These are phyloP conservation scores for Fusarium incarnatum DNA, from an alignment of 2,329 filamentous ascomycete genomes.

Conservation along the genomic window DNA sequence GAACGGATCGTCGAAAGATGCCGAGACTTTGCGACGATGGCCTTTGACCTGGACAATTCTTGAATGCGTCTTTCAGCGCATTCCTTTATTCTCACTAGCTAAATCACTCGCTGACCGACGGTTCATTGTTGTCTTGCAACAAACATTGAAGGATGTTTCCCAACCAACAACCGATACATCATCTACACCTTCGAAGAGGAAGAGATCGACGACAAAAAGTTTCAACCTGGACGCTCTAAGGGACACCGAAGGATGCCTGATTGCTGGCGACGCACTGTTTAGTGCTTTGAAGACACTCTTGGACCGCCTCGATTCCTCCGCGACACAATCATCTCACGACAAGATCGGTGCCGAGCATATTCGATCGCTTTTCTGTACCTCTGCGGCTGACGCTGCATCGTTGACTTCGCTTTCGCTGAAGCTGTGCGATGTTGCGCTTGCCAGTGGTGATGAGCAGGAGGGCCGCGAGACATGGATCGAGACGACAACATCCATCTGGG, in stretches of 20 bases:
- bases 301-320: conserved; percentile 55
- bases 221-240: conserved; percentile 58
- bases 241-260: conserved; percentile 56
- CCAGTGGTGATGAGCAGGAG: conserved; percentile 49
- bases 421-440: conserved; percentile 57
- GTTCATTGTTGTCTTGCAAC: conserved; percentile 74
- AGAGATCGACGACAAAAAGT: conserved; percentile 53
- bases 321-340: conserved; percentile 54
- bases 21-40: conserved; percentile 66
- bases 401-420: conserved; percentile 60
- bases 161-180: conserved; percentile 46
- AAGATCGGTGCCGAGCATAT: conserved; percentile 69
- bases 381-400: conserved; percentile 60
- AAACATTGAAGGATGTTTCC: conserved; percentile 71
- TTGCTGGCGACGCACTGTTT: conserved; percentile 62
- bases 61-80: conserved; percentile 68
- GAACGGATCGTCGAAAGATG: conserved; percentile 59
- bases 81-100: conserved; percentile 76
- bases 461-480: conserved; percentile 61
- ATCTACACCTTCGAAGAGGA: conserved; percentile 57
- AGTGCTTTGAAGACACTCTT: conserved; percentile 60
- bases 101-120: conserved; percentile 76
- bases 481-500: conserved; percentile 62
- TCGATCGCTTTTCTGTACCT: conserved; percentile 65
- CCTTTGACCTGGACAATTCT: conserved; percentile 72